These are phyloP conservation scores for Aspergillus sp. DNA, from an alignment of 2,329 filamentous ascomycete species.

Conservation along the genomic window DNA sequence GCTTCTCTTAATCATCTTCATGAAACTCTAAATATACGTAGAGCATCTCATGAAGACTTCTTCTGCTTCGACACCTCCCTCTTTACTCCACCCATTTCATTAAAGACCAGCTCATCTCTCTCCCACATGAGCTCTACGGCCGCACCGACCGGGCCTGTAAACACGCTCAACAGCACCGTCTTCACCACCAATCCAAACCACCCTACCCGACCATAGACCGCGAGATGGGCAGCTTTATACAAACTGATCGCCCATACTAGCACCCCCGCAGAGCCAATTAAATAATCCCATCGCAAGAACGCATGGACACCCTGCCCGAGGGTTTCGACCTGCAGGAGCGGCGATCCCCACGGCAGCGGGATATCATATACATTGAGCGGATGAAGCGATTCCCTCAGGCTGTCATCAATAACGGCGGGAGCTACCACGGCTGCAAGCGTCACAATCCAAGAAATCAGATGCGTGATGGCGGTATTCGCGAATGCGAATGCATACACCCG, in stretches of 20 bases:
- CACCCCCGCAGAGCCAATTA: slow-evolving; percentile 43
- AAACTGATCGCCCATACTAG: slow-evolving; percentile 48
- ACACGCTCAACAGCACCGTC: slow-evolving; percentile 31
- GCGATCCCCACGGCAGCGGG: slow-evolving; percentile 35
- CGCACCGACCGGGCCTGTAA: slow-evolving; percentile 47
- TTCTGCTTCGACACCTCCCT: slow-evolving; percentile 30
- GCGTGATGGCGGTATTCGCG: slow-evolving; percentile 37
- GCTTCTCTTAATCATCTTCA: no score
- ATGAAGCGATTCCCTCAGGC: slow-evolving; percentile 35
- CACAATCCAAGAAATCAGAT: slow-evolving; percentile 43
- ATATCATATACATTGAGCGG: slow-evolving; percentile 39
- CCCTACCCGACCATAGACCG: slow-evolving; percentile 24
- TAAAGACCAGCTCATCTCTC: slow-evolving; percentile 47
- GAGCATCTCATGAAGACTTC: slow-evolving; percentile 16
- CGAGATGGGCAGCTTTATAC: slow-evolving; percentile 30
- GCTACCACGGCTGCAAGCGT: slow-evolving; percentile 39
- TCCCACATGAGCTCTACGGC: slow-evolving; percentile 50
- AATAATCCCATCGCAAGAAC: slow-evolving; percentile 52
- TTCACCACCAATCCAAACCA: slow-evolving; percentile 34
- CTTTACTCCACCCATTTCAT: slow-evolving; percentile 35
- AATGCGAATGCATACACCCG: slow-evolving; percentile 45
- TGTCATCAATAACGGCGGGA: slow-evolving; percentile 35
- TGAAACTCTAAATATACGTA: no score
- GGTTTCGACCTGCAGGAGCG: slow-evolving; percentile 27
- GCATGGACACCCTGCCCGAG: slow-evolving; percentile 44